phyloP scores from a whole-genome alignment of 2,329 filamentous ascomycete genomes.

The Ambrosiella cleistominuta region DNA sequence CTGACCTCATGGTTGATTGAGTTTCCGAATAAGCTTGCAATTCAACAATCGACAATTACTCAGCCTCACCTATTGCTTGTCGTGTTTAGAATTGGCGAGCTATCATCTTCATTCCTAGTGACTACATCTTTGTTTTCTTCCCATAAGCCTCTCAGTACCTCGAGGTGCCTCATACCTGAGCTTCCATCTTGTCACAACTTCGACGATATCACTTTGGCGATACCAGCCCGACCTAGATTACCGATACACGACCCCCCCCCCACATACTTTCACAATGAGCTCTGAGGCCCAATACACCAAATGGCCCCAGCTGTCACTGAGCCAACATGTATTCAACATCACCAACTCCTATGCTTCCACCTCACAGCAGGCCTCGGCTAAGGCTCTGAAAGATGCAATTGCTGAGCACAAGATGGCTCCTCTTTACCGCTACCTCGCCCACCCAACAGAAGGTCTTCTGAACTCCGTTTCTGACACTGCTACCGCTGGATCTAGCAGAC shows the following conservation, averaged over 20 bases:
- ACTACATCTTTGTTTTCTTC: neutral
- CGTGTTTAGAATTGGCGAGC: neutral
- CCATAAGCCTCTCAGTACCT: neutral
- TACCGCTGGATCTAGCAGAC: conserved; percentile 29
- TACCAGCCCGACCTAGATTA: neutral
- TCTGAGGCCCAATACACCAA: conserved; percentile 74
- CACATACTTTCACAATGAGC: conserved; percentile 39
- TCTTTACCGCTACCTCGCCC: conserved; percentile 68
- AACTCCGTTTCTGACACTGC: conserved; percentile 44
- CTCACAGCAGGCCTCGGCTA: conserved; percentile 52
- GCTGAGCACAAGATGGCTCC: conserved; percentile 72
- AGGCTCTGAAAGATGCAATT: conserved; percentile 67
- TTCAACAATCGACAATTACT: neutral
- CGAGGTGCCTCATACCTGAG: neutral
- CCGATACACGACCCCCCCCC: neutral
- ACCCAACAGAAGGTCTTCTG: conserved; percentile 65
- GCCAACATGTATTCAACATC: conserved; percentile 74
- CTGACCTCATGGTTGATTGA: neutral
- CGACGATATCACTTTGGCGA: neutral
- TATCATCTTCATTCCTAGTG: neutral
- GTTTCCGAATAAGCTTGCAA: neutral
- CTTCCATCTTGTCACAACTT: neutral
- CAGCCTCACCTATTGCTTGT: neutral
- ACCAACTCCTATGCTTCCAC: conserved; percentile 59
- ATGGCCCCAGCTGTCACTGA: conserved; percentile 64